These are phyloP conservation scores for Sordariomycetes sp. DNA, from an alignment of 2,329 filamentous ascomycete species.

Conservation along the genomic window DNA sequence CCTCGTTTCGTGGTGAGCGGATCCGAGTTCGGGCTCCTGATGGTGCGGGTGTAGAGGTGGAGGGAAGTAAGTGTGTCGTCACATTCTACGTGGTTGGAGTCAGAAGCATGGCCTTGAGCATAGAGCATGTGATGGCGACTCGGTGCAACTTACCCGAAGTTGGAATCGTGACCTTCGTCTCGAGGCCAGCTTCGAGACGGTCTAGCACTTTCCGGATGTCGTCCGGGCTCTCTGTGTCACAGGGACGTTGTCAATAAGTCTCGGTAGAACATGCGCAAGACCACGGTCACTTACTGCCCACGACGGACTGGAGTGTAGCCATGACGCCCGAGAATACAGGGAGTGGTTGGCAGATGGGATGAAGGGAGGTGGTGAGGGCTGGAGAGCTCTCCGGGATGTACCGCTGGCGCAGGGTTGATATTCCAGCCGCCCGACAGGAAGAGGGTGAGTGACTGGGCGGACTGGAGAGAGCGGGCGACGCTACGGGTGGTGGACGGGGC, in stretches of 20 bases:
- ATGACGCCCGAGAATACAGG: neutral
- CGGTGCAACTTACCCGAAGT: neutral
- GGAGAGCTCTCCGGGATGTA: too few species aligned
- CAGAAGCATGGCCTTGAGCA: neutral
- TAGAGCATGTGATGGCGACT: too few species aligned
- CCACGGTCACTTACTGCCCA: neutral
- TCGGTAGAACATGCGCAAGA: neutral
- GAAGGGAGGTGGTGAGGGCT: too few species aligned
- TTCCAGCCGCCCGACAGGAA: too few species aligned
- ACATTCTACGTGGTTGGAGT: neutral
- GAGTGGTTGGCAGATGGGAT: too few species aligned
- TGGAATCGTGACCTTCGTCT: neutral
- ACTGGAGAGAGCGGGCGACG: too few species aligned
- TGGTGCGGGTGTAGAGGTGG: constrained; percentile 4
- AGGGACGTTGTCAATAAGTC: neutral
- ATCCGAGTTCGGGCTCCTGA: neutral
- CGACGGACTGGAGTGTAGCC: neutral
- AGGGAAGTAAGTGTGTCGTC: constrained; percentile 3
- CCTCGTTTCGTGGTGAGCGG: constrained; percentile 3
- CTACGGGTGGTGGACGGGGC: too few species aligned
- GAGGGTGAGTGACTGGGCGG: too few species aligned
- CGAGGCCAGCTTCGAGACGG: constrained; percentile 4
- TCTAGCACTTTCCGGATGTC: constrained; percentile 1
- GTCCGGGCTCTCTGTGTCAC: constrained; percentile 1
- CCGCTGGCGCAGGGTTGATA: too few species aligned